These are phyloP conservation scores for Chara braunii DNA, from an alignment of 139 green algal species.

Conservation along the genomic window DNA sequence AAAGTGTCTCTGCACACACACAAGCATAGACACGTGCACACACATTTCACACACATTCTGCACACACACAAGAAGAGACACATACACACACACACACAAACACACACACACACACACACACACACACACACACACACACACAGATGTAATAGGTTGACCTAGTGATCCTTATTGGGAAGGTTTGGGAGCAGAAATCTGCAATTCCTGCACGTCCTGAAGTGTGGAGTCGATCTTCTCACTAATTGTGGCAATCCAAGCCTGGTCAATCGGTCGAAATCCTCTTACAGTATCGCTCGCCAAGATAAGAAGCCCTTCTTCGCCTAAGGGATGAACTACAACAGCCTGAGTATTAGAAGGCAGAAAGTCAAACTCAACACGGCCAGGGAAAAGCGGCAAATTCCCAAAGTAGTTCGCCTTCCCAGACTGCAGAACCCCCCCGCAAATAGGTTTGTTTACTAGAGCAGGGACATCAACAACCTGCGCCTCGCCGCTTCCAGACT, in stretches of 20 bases:
- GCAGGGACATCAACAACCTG: not conserved
- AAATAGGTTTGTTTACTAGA: constrained; percentile 1
- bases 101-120: too few species aligned
- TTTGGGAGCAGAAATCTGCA: too few species aligned
- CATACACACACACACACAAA: too few species aligned
- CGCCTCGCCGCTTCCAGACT: not conserved
- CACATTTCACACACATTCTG: too few species aligned
- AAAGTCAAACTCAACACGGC: constrained; percentile 35
- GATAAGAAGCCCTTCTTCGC: constrained; percentile 13
- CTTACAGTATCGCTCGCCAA: constrained; percentile 16
- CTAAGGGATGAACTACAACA: constrained; percentile 14
- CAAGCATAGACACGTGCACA: too few species aligned
- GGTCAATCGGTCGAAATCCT: constrained; percentile 47
- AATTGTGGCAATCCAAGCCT: constrained; percentile 53
- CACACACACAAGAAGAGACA: too few species aligned
- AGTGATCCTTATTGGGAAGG: too few species aligned
- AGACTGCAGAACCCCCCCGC: constrained; percentile 1
- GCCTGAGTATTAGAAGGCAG: constrained; percentile 4
- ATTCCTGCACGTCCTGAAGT: too few species aligned
- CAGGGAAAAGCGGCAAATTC: constrained; percentile 82
- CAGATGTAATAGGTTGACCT: too few species aligned
- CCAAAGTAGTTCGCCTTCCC: constrained; percentile 72
- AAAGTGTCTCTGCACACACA: too few species aligned
- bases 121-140: too few species aligned
- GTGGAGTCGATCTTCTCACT: constrained; percentile 21